Evolutionary conservation across 1,139 yeast genomes (phyloP), one percentile per base, ranked within the genome.

Genomic region (Suhomyces taliae): DNA sequence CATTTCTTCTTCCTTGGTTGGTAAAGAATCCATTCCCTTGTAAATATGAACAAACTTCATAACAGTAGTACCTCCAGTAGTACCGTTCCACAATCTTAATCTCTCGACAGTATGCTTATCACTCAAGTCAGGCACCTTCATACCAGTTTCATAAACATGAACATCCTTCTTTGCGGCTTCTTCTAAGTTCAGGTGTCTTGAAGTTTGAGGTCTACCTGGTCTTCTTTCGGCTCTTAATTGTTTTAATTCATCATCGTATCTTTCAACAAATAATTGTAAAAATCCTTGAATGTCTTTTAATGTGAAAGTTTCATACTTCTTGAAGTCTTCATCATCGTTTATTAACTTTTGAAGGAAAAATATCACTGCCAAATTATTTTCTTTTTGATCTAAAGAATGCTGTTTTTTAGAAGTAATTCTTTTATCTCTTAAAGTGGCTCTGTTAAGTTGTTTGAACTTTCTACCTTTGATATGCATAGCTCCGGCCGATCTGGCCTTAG

Each of bases 381-480:
- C 78, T 55, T 85, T 83, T 54, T 81, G 81, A 45, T 84, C 85
- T 34, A 77, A 66, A 53, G 80, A 80, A 39, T 73, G 71, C 39
- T 70, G 65, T 61, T 85, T 87, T 62, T 79, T 82, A 45, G 72
- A 73, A 39, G 76, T 78, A 44, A 91, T 70, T 64, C 87, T 88
- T 42, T 77, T 78, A 53, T 90, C 95, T 64, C 98, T 78, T 40
- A 90, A 69, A 1, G 95, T 82, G n/a, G 97, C 97, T 53, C 95
- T 74, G 51, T 85, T 85, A 47, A 91, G 71, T 65, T 87, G 90
- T 64, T 87, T 86, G 67, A 89, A 87, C 66, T 89, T 90, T 47
- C 97, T 79, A 7, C 97, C 96, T 60, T 85, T 86, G 36, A 95
- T 90, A 64, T 91, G 98, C 55, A 91, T 76, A 31, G 78, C 72